These are phyloP conservation scores for Fusarium mundagurra DNA, from an alignment of 2,329 filamentous ascomycete species.

Conservation along the genomic window DNA sequence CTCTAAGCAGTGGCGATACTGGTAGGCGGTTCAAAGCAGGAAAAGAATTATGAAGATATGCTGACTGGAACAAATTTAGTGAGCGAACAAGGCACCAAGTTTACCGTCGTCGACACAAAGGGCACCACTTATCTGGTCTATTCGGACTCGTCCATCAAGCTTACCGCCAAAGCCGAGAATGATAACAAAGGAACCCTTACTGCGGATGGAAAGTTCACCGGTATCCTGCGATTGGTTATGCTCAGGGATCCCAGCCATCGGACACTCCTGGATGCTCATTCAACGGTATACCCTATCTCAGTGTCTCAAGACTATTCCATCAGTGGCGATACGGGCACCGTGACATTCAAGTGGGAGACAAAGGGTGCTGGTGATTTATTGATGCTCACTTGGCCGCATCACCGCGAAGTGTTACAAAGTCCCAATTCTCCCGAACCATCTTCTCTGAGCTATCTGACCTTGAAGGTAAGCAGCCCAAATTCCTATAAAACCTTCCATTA, in stretches of 20 bases:
- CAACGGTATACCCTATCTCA: neutral
- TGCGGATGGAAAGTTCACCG: neutral
- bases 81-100: neutral
- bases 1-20: fast-evolving
- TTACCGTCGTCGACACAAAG: neutral
- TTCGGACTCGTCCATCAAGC: neutral
- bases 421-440: neutral
- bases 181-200: neutral
- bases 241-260: neutral
- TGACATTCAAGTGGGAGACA: neutral
- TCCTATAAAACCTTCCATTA: fast-evolving
- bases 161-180: neutral
- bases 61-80: neutral
- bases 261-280: neutral
- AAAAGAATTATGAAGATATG: fast-evolving
- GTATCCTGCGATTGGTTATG: neutral
- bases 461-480: neutral
- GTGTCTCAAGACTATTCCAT: neutral
- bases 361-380: neutral
- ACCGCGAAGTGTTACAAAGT: neutral
- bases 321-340: fast-evolving
- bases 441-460: neutral
- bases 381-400: neutral
- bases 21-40: neutral
- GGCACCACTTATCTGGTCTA: neutral